Base-by-base conservation (phyloP, 768 basidiomycete species). In the Phlegmacium glaucopus region DNA sequence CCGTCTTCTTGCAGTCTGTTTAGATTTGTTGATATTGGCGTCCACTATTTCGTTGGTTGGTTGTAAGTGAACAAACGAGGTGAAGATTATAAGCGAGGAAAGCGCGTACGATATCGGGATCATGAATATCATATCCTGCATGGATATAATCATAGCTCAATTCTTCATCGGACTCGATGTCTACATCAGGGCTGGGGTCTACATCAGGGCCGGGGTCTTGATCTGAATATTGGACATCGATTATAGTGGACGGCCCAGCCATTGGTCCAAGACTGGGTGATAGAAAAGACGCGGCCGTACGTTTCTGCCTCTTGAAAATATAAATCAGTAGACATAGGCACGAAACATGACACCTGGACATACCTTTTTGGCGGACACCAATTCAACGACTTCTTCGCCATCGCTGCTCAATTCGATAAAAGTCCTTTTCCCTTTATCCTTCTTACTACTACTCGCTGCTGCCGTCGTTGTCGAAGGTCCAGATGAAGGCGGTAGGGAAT, bases 321-420 rank as follows among this genome's bases (percentile, higher is more conserved):
- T 11, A 37, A 41, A 15, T 39, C 9, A 8, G 26, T 29, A 35
- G 3, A 39, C 27, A 26, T 32, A 18, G 3, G 39, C 22, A 2
- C 44, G 40, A n/a, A 9, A 15, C 37, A 2, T 32, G 22, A 32
- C 35, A 34, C 16, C 10, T 6, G 6, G 6, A 25, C 37, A 13
- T 25, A 50, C 53, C 45, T 54, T 58, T 12, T 47, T 45, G 3
- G 44, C 30, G 15, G 49, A n/a, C 15, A 44, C 16, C n/a, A 38
- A 5, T 12, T 47, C 32, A 13, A 28, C 18, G n/a, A 45, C 28
- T 10, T 52, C 52, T 11, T 49, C 52, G 4, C 39, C 51, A 17
- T 54, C 56, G n/a, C 56, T 52, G 8, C 47, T 42, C 13, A 54
- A 43, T 11, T 54, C 53, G 6, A 58, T 50, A 36, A 17, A 17